These are phyloP conservation scores for Daedaleopsis nitida DNA, from an alignment of 768 basidiomycete species.

Conservation along the genomic window DNA sequence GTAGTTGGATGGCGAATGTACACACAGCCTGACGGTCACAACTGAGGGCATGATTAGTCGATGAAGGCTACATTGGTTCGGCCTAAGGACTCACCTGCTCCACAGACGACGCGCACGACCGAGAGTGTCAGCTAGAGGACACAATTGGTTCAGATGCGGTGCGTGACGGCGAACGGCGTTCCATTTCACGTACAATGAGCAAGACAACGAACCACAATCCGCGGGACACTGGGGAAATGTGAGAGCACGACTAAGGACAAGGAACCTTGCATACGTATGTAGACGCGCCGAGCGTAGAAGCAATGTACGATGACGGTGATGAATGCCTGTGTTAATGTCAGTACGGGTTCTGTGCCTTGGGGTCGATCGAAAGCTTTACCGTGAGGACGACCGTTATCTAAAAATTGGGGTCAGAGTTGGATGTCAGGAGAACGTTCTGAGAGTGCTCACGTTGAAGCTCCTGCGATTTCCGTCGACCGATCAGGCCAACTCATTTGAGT, in stretches of 20 bases:
- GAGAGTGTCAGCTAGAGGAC: constrained; percentile 6
- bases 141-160: too few relatives aligned
- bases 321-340: not conserved
- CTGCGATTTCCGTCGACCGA: too few relatives aligned
- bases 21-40: not conserved
- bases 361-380: not conserved
- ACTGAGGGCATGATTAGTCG: too few relatives aligned
- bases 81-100: constrained; percentile 11
- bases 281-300: constrained; percentile 18
- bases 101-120: constrained; percentile 11
- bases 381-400: constrained; percentile 4
- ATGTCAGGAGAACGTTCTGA: too few relatives aligned
- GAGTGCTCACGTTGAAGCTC: constrained; percentile 12
- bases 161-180: too few relatives aligned
- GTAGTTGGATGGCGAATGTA: too few relatives aligned
- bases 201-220: not conserved
- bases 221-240: not conserved
- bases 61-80: too few relatives aligned
- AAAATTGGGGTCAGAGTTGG: too few relatives aligned
- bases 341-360: too few relatives aligned
- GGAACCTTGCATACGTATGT: too few relatives aligned
- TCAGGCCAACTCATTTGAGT: too few relatives aligned
- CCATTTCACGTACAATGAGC: not conserved
- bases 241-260: too few relatives aligned
- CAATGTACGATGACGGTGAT: constrained; percentile 18